phyloP scores from a whole-genome alignment of 371 early-diverging fungal genomes.

The Smittium mucronatum region DNA sequence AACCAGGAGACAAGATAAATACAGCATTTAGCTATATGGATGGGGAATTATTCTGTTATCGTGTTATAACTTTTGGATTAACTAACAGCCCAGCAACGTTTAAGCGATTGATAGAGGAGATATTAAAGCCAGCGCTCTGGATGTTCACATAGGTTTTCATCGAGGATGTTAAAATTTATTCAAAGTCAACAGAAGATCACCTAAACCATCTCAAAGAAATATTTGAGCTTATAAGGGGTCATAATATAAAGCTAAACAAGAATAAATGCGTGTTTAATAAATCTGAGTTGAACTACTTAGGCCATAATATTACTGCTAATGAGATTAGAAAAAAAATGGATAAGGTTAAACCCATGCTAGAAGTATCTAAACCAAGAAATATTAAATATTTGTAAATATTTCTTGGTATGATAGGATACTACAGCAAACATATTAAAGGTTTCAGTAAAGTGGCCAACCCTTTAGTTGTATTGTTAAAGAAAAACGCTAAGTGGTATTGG shows the following conservation, averaged over 20 bases:
- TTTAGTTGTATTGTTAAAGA: slow-evolving; percentile 3
- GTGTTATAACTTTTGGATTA: slow-evolving; percentile 2
- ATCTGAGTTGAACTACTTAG: slow-evolving; percentile 31
- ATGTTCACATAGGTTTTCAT: not conserved
- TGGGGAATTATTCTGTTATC: slow-evolving; percentile 1
- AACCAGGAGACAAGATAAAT: not conserved
- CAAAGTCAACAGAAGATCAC: slow-evolving; percentile 12
- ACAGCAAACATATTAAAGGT: slow-evolving; percentile 9
- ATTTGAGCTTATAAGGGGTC: not conserved
- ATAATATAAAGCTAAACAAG: slow-evolving; percentile 18
- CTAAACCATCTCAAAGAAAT: slow-evolving; percentile 8
- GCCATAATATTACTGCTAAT: slow-evolving; percentile 24
- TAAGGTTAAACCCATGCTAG: not conserved
- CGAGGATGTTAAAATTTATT: slow-evolving; percentile 3
- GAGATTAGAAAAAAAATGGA: too few relatives aligned
- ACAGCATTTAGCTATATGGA: slow-evolving; percentile 1
- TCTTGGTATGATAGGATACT: slow-evolving; percentile 11
- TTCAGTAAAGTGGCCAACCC: slow-evolving; percentile 1
- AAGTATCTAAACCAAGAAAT: slow-evolving; percentile 1
- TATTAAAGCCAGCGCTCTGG: not conserved
- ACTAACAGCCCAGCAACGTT: slow-evolving; percentile 4
- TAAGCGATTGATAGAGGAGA: slow-evolving; percentile 4
- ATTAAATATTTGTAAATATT: slow-evolving; percentile 8
- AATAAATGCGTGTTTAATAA: slow-evolving; percentile 39
- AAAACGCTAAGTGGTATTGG: slow-evolving; percentile 4